Evolutionary conservation across 371 early-diverging fungal genomes (phyloP), one percentile per base, ranked within the genome.

Genomic region (Mortierella sp.): DNA sequence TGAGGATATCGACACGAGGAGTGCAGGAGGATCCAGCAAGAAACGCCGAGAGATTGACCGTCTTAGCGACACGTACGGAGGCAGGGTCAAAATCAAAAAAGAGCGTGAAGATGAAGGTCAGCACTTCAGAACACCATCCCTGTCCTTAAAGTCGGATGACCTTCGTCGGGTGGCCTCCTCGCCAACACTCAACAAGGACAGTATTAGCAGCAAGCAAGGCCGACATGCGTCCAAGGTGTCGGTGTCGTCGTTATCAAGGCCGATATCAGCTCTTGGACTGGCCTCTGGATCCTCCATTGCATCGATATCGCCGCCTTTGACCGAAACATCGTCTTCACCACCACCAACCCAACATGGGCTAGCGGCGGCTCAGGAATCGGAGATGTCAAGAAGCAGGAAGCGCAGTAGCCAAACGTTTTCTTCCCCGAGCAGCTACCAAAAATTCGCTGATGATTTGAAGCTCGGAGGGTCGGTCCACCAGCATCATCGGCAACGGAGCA

Each of bases 31-130:
- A 0, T 56, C 67, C 6, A 66, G 73, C 41, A 72, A 72, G 59
- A 72, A 72, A 50, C 51, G 73, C 15, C 56, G 73, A 11, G 73
- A 72, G 32, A 39, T 57, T 3, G 73, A 72, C 7, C 59, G 64
- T 7, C 50, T 51, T 9, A 39, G 41, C 12, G 72, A 71, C 30
- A 49, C 48, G 6, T 72, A 66, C 50, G 62, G 62, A 11, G 59
- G 67, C 44, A 72, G 62, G 39, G 46, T 66, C 37, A 72, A 72
- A 57, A 72, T 72, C 53, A 66, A 66, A 47, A 72, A 72, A 55
- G 73, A 72, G 17, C 66, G 67, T 11, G 73, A 72, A 8, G 73
- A 72, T 2, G 73, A 66, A 17, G 44, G 46, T 4, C 63, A 51
- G 24, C 17, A 41, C 50, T 62, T 58, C 26, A 57, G 59, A 34